A percentile compares a stretch with the other conserved stretches of the same genome.
Evolutionary conservation across 2,329 filamentous ascomycete genomes (phyloP).

Genomic region (Gnomoniopsis smithogilvyi): DNA sequence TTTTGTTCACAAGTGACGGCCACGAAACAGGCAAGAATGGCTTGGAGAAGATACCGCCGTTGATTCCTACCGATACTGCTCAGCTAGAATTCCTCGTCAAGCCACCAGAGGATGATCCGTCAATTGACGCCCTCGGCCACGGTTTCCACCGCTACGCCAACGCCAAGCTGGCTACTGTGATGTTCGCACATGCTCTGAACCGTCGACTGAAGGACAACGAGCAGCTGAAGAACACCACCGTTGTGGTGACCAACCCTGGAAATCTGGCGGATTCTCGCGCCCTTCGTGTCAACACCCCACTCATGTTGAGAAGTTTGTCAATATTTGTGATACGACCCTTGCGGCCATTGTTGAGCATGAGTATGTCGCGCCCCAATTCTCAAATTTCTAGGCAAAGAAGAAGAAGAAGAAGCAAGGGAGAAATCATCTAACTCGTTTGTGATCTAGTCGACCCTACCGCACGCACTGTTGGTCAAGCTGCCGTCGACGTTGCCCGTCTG

Average conservation of each 20-base stretch:
- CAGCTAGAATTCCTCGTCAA: slow-evolving; percentile 34
- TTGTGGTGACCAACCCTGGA: slow-evolving; percentile 28
- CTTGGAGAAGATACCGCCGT: slow-evolving; percentile 32
- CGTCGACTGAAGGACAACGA: slow-evolving; percentile 26
- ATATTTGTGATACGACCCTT: slow-evolving; percentile 20
- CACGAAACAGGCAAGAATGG: slow-evolving; percentile 35
- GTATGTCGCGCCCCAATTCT: background rate
- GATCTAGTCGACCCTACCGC: slow-evolving; percentile 26
- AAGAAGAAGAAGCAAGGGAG: too few relatives aligned
- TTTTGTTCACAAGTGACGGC: slow-evolving; percentile 36
- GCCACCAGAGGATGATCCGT: slow-evolving; percentile 25
- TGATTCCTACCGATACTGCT: slow-evolving; percentile 31
- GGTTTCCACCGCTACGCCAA: slow-evolving; percentile 42
- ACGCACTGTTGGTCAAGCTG: slow-evolving; percentile 28
- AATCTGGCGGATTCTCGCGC: slow-evolving; percentile 34
- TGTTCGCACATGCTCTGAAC: slow-evolving; percentile 39
- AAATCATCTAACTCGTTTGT: background rate
- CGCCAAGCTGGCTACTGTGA: slow-evolving; percentile 36
- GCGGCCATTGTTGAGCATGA: slow-evolving; percentile 25
- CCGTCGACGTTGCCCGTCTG: slow-evolving; percentile 6
- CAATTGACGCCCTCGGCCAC: slow-evolving; percentile 30
- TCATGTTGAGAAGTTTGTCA: slow-evolving; percentile 23
- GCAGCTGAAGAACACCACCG: slow-evolving; percentile 26
- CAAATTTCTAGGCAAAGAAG: too few relatives aligned
- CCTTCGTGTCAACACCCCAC: slow-evolving; percentile 31